Conservation (phyloP, 2,329 filamentous ascomycete genomes). For the Aspergillus sp. region DNA sequence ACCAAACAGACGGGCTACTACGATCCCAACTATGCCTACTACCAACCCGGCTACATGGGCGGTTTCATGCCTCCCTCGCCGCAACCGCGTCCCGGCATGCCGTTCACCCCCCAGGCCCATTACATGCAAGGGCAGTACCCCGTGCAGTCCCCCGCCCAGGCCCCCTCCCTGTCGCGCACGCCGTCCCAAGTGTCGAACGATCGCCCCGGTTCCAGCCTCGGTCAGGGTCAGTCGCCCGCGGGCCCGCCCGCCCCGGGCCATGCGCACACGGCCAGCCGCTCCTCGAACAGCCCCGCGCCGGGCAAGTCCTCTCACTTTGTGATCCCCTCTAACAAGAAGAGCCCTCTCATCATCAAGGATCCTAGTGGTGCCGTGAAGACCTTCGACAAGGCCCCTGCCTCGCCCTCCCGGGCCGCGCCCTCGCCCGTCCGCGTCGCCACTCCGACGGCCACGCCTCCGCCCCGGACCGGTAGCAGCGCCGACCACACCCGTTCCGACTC, state of each 20-base stretch:
- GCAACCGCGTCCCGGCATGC: constrained; percentile 48
- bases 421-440: constrained; percentile 63
- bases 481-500: constrained; percentile 72
- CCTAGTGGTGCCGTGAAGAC: constrained; percentile 74
- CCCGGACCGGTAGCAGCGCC: constrained; percentile 67
- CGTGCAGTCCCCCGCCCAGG: constrained; percentile 52
- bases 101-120: constrained; percentile 47
- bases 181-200: constrained; percentile 76
- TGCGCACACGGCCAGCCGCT: constrained; percentile 53
- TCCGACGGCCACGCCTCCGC: constrained; percentile 76
- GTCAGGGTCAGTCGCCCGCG: constrained; percentile 54
- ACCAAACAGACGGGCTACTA: constrained; percentile 56
- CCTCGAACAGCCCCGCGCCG: constrained; percentile 57
- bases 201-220: constrained; percentile 59
- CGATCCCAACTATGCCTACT: constrained; percentile 49
- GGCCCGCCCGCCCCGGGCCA: constrained; percentile 51
- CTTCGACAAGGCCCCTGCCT: constrained; percentile 66
- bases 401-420: constrained; percentile 54
- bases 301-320: constrained; percentile 62
- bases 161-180: constrained; percentile 74
- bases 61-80: constrained; percentile 47
- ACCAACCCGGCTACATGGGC: constrained; percentile 40
- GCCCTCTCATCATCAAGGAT: constrained; percentile 81
- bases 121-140: constrained; percentile 55
- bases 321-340: constrained; percentile 65